phyloP scores from a whole-genome alignment of 2,329 filamentous ascomycete species.

The Nothophaeocryptopus gaeumannii region DNA sequence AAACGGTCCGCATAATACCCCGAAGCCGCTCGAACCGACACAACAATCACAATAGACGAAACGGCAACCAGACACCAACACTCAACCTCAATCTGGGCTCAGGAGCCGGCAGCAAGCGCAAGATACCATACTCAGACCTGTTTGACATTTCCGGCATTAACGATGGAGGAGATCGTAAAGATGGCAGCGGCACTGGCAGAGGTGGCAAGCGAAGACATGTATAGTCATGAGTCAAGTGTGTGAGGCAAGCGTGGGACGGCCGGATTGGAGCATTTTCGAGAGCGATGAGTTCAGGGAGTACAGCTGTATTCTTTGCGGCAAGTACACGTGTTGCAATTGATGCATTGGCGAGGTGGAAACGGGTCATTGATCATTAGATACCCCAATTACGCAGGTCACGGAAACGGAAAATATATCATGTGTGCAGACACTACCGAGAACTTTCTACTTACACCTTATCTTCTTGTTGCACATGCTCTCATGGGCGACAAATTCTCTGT shows the following conservation, averaged over 20 bases:
- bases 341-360: constrained; percentile 8
- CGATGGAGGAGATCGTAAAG: constrained; percentile 25
- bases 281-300: constrained; percentile 4
- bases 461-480: too few species aligned
- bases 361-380: constrained; percentile 7
- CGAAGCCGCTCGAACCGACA: constrained; percentile 21
- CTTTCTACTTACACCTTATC: too few species aligned
- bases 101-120: constrained; percentile 68
- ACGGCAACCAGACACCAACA: constrained; percentile 31
- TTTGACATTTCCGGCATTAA: constrained; percentile 67
- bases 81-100: constrained; percentile 52
- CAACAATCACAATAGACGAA: constrained; percentile 33
- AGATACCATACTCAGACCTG: constrained; percentile 70
- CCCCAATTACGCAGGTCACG: constrained; percentile 6
- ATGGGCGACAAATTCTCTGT: too few species aligned
- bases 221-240: constrained; percentile 16
- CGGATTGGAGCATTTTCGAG: constrained; percentile 1
- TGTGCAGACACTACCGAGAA: too few species aligned
- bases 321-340: constrained; percentile 1
- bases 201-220: constrained; percentile 37
- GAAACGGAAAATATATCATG: constrained; percentile 1
- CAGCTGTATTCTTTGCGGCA: not conserved
- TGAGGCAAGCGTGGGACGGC: too few species aligned
- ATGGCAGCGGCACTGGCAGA: constrained; percentile 24
- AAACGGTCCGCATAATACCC: constrained; percentile 31